These are phyloP conservation scores for Pichia sporocuriosa DNA, from an alignment of 805 yeast species.

Conservation along the genomic window DNA sequence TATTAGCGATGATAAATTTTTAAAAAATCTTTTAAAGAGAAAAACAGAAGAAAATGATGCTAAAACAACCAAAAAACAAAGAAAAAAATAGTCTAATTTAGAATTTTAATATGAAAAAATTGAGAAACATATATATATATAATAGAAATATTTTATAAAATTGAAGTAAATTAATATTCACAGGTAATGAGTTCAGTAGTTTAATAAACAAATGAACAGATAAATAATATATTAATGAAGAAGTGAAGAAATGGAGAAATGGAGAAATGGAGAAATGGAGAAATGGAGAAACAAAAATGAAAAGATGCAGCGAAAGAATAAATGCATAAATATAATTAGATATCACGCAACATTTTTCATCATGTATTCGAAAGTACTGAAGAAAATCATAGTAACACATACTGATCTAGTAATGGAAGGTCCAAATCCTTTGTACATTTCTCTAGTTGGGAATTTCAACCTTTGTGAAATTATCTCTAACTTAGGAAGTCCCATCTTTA, in stretches of 20 bases:
- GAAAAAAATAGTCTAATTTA: conserved; percentile 13
- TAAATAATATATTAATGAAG: too few relatives aligned
- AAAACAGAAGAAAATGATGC: conserved; percentile 27
- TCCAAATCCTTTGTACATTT: conserved; percentile 71
- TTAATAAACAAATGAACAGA: too few relatives aligned
- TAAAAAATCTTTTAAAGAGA: conserved; percentile 54
- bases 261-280: too few relatives aligned
- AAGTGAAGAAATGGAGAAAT: too few relatives aligned
- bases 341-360: conserved; percentile 47
- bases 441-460: conserved; percentile 35
- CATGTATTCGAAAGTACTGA: conserved; percentile 61
- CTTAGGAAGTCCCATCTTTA: conserved; percentile 39
- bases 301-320: conserved; percentile 33
- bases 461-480: conserved; percentile 30
- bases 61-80: conserved; percentile 22
- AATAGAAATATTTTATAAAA: background rate
- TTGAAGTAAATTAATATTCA: too few relatives aligned
- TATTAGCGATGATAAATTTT: conserved; percentile 53
- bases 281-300: conserved; percentile 50
- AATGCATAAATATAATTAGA: too few relatives aligned
- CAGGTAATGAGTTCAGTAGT: too few relatives aligned
- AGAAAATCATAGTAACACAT: conserved; percentile 67
- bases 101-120: background rate
- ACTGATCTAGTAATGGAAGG: conserved; percentile 69
- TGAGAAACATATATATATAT: too few relatives aligned